A percentile compares a stretch with the other conserved stretches of the same genome.
These are phyloP conservation scores for Xylaria cubensis DNA, from an alignment of 495 filamentous ascomycete genomes.

Conservation along the genomic window DNA sequence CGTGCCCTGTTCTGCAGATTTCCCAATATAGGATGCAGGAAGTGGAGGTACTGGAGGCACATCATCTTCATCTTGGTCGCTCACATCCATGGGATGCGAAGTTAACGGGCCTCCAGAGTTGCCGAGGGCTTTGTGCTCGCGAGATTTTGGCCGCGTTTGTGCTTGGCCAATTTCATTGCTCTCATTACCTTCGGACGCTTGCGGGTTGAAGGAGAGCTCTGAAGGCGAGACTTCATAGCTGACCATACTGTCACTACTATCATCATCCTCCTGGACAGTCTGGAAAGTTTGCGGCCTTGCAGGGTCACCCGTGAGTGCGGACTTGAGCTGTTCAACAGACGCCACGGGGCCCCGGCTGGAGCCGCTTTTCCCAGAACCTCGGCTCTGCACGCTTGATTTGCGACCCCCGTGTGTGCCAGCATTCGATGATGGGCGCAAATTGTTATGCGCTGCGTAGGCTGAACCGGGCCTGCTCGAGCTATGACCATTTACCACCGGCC, in stretches of 20 bases:
- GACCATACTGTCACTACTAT: constrained; percentile 65
- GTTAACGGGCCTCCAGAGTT: constrained; percentile 54
- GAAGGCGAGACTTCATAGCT: constrained; percentile 62
- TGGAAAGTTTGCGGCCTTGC: constrained; percentile 54
- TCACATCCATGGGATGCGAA: constrained; percentile 49
- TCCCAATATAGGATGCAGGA: constrained; percentile 36
- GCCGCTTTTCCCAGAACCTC: constrained; percentile 58
- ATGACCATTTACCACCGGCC: constrained; percentile 50
- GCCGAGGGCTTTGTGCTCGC: constrained; percentile 39
- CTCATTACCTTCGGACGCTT: constrained; percentile 34
- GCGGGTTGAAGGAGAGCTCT: constrained; percentile 58
- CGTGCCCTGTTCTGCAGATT: constrained; percentile 32
- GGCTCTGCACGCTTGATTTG: constrained; percentile 54
- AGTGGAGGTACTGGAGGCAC: constrained; percentile 55
- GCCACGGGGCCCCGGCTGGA: constrained; percentile 71
- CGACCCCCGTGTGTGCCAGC: constrained; percentile 40
- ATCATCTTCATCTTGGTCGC: constrained; percentile 32
- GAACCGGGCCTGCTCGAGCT: constrained; percentile 41
- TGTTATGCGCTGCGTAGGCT: constrained; percentile 48
- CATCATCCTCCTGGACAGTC: constrained; percentile 44
- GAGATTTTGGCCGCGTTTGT: constrained; percentile 44
- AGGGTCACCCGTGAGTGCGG: constrained; percentile 59
- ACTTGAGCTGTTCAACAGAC: constrained; percentile 86
- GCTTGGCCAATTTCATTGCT: constrained; percentile 28
- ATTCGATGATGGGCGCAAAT: constrained; percentile 51